A percentile compares a stretch with the other conserved stretches of the same genome.
Conservation (phyloP, 176 grass and related monocot genomes). For the Cocos nucifera region DNA sequence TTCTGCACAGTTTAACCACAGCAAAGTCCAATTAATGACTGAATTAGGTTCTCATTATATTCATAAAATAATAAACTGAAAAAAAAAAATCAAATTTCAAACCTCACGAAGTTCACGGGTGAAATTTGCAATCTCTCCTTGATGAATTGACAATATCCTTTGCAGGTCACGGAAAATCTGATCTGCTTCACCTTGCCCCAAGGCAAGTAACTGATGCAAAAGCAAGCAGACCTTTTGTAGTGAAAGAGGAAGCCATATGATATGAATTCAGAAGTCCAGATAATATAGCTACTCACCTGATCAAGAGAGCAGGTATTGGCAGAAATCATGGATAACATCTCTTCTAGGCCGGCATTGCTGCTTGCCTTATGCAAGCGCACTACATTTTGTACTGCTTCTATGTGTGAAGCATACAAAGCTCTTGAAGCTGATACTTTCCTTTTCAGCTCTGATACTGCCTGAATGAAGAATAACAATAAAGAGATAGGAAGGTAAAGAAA, state of each 20-base stretch:
- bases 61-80: too few species aligned
- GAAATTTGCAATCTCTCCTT: slow-evolving; percentile 62
- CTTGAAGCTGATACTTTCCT: slow-evolving; percentile 82
- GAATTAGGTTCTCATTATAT: too few species aligned
- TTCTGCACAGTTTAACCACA: slow-evolving; percentile 36
- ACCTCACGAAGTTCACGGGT: slow-evolving; percentile 77
- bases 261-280: background rate
- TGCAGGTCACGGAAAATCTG: slow-evolving; percentile 58
- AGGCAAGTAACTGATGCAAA: slow-evolving; percentile 54
- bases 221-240: background rate
- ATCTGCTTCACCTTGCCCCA: slow-evolving; percentile 52
- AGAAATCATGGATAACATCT: slow-evolving; percentile 51
- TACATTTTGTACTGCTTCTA: slow-evolving; percentile 87
- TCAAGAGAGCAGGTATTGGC: slow-evolving; percentile 73
- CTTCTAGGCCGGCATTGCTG: slow-evolving; percentile 59
- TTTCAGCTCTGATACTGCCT: slow-evolving; percentile 67
- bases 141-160: slow-evolving; percentile 52
- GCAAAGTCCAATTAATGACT: too few species aligned
- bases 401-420: slow-evolving; percentile 58
- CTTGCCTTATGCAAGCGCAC: slow-evolving; percentile 83
- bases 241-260: background rate
- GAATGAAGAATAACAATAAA: slow-evolving; percentile 3
- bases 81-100: slow-evolving; percentile 1
- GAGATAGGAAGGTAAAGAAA: background rate
- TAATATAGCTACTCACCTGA: slow-evolving; percentile 33